Base-by-base conservation (phyloP, 108 stramenopile species). In the Fistulifera pelliculosa region DNA sequence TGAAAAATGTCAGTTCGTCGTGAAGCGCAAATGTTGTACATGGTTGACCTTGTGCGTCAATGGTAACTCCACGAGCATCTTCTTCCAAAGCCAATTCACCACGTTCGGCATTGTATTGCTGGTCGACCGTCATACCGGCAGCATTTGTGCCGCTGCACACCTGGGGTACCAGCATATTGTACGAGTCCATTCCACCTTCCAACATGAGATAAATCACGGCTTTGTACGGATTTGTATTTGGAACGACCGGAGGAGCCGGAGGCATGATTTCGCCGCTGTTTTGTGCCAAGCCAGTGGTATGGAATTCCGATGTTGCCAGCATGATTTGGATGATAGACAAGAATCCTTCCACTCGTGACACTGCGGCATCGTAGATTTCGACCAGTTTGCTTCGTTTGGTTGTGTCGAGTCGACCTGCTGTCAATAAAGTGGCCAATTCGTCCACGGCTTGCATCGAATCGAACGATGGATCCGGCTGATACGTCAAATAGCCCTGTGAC, bases 171-270 rank as follows among this genome's bases (percentile, higher is more conserved):
- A 84, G 58, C 67, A 82, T 62, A 42, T 77, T 77, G 54, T 60
- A 86, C 8, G 69, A 68, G 47, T 86, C 85, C 10, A 58, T 47
- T 0, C 80, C 85, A 5, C 80, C 80, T 39, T 38, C 60, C 27
- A 85, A 40, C 48, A 68, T 64, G 25, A 81, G 48, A 58, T 75
- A 70, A 23, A 83, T 61, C 27, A 90, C 54, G 1, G 79, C 77
- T 62, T 85, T 80, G 75, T 85, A 81, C 2, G 75, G 62, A 27
- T 70, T 64, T 13, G 49, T 58, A 39, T 28, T 16, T 10, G 59
- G 31, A 21, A 10, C n/a, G 8, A n/a, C 22, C 35, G 31, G 25
- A 17, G 7, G 27, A 13, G 54, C 18, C 13, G 18, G 31, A 38
- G 24, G 44, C 19, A 54, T 28, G 13, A 18, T 27, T 38, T 43